phyloP scores from a whole-genome alignment of 2,329 filamentous ascomycete species.

The Venturia effusa region DNA sequence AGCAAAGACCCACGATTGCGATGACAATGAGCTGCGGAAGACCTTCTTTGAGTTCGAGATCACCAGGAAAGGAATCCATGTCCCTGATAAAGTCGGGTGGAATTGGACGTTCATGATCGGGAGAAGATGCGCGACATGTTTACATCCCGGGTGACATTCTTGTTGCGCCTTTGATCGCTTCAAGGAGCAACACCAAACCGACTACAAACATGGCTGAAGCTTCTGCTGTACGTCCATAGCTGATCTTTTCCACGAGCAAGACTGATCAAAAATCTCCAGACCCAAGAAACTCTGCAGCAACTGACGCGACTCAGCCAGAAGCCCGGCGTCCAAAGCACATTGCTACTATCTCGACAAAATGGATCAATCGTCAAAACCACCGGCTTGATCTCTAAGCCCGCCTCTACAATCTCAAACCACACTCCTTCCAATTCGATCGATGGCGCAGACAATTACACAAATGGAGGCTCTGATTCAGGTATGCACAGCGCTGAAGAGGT shows the following conservation, averaged over 20 bases:
- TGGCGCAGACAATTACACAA: conserved; percentile 22
- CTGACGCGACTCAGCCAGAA: conserved; percentile 65
- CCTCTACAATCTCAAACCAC: conserved; percentile 34
- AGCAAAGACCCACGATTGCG: neutral
- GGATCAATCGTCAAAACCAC: conserved; percentile 67
- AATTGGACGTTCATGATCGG: neutral
- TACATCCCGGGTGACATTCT: neutral
- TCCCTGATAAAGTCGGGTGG: neutral
- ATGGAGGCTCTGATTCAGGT: conserved; percentile 29
- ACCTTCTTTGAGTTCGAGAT: conserved; percentile 8
- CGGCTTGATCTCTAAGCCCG: conserved; percentile 53
- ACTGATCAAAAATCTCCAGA: neutral
- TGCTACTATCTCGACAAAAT: conserved; percentile 61
- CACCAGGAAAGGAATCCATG: conserved; percentile 2
- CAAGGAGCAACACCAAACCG: neutral
- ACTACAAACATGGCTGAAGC: conserved; percentile 4
- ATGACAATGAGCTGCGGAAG: conserved; percentile 1
- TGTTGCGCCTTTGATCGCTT: neutral
- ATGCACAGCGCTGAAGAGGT: conserved; percentile 59
- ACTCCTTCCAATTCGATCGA: conserved; percentile 26
- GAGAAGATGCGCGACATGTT: conserved; percentile 4
- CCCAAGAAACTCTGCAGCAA: conserved; percentile 50
- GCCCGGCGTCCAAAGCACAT: conserved; percentile 65
- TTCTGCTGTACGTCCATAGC: conserved; percentile 6
- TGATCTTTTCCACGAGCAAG: neutral